These are phyloP conservation scores for Lobosporangium transversale DNA, from an alignment of 192 early-diverging fungal species.

Conservation along the genomic window DNA sequence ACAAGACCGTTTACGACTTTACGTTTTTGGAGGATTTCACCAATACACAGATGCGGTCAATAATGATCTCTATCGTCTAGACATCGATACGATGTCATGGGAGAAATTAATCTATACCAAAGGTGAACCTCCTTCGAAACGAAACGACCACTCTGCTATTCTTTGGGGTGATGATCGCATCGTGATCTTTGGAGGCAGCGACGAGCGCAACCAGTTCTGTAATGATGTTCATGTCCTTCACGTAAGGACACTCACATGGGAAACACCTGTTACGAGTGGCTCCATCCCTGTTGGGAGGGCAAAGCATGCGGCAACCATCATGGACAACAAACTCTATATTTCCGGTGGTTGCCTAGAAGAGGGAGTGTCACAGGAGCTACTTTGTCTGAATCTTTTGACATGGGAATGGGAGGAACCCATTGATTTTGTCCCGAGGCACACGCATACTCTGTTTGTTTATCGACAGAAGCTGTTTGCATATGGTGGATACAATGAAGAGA, in stretches of 20 bases:
- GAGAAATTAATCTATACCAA: constrained; percentile 62
- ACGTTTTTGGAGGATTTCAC: constrained; percentile 72
- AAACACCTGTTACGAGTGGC: constrained; percentile 61
- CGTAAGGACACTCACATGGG: constrained; percentile 68
- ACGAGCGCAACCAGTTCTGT: constrained; percentile 61
- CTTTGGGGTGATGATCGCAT: constrained; percentile 67
- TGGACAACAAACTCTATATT: constrained; percentile 71
- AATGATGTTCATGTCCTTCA: constrained; percentile 71
- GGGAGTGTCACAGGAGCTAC: constrained; percentile 38
- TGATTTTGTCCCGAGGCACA: constrained; percentile 61
- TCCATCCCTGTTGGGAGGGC: constrained; percentile 60
- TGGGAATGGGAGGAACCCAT: constrained; percentile 68
- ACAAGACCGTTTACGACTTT: constrained; percentile 47
- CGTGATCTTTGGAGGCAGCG: constrained; percentile 73
- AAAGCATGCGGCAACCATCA: constrained; percentile 69
- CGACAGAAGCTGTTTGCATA: constrained; percentile 65
- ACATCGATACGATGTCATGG: constrained; percentile 61
- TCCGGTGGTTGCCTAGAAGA: constrained; percentile 61
- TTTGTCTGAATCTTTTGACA: constrained; percentile 62
- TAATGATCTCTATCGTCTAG: constrained; percentile 68
- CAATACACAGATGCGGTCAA: constrained; percentile 75
- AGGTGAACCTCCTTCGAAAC: constrained; percentile 62
- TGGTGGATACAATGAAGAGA: constrained; percentile 67
- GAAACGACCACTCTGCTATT: constrained; percentile 70
- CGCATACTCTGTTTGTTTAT: constrained; percentile 67